phyloP scores from a whole-genome alignment of 2,329 filamentous ascomycete species.

The Colletotrichum brevisporum region DNA sequence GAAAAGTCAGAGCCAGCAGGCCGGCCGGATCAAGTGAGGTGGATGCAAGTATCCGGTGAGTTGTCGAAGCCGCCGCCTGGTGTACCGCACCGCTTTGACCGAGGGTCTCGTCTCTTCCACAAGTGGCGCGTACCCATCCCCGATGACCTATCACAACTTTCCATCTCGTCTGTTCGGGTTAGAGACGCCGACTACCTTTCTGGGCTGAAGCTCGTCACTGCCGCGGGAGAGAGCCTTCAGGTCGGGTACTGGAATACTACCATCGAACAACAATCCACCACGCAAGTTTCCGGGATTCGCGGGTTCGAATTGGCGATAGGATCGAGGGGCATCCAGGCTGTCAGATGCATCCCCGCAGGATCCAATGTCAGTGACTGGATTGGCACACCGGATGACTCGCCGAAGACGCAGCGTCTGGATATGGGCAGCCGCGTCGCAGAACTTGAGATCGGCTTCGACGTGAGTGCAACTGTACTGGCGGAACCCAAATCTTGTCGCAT shows the following conservation, averaged over 20 bases:
- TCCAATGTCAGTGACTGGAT: background rate
- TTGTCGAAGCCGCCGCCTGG: background rate
- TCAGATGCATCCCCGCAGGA: background rate
- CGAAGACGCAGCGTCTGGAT: background rate
- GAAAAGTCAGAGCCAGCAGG: too few relatives aligned
- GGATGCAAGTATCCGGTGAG: background rate
- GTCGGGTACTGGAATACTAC: background rate
- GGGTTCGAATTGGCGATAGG: background rate
- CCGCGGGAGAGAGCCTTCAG: background rate
- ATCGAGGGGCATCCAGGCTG: background rate
- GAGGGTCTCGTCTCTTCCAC: background rate
- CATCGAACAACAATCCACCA: background rate
- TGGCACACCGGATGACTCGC: background rate
- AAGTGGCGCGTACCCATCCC: background rate
- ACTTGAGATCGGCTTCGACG: background rate
- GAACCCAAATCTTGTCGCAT: background rate
- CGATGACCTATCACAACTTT: background rate
- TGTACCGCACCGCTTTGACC: background rate
- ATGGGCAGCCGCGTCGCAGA: background rate
- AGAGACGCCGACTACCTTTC: background rate
- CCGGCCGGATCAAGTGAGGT: background rate
- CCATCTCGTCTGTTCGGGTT: background rate
- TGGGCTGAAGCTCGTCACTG: constrained; percentile 1
- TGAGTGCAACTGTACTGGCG: background rate
- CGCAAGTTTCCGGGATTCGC: background rate